phyloP scores from a whole-genome alignment of 495 filamentous ascomycete species.

The Xylaria castorea region DNA sequence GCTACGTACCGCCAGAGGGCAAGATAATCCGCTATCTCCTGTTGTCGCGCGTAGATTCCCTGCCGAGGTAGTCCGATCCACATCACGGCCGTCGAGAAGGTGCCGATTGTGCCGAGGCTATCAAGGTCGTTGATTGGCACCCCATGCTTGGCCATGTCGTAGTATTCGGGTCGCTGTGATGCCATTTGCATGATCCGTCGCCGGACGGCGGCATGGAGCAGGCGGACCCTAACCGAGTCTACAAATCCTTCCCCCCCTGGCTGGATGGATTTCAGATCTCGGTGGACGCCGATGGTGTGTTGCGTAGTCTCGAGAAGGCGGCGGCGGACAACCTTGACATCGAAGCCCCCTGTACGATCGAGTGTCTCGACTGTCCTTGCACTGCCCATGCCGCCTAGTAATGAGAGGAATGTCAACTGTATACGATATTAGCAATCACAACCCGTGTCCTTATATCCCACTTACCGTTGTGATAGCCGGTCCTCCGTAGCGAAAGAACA shows the following conservation, averaged over 20 bases:
- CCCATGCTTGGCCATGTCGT: conserved; percentile 63
- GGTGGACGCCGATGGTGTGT: conserved; percentile 74
- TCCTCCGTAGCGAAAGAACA: conserved; percentile 76
- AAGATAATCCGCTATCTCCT: conserved; percentile 72
- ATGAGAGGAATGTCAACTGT: conserved; percentile 66
- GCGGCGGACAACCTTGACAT: conserved; percentile 68
- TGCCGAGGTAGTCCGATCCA: conserved; percentile 75
- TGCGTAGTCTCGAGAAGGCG: conserved; percentile 79
- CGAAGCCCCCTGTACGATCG: conserved; percentile 79
- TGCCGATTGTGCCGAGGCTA: conserved; percentile 70
- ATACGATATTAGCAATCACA: background rate
- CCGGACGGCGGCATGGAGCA: conserved; percentile 76
- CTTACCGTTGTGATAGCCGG: conserved; percentile 61
- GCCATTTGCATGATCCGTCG: conserved; percentile 67
- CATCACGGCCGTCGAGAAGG: conserved; percentile 71
- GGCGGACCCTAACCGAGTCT: conserved; percentile 74
- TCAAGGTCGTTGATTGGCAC: conserved; percentile 79
- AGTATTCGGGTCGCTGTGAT: conserved; percentile 64
- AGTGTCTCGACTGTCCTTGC: conserved; percentile 75
- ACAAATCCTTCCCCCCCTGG: conserved; percentile 71
- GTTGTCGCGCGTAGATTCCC: conserved; percentile 67
- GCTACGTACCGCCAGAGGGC: conserved; percentile 79
- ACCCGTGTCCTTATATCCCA: background rate
- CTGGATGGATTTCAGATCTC: conserved; percentile 67
- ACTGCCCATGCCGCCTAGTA: conserved; percentile 70